A percentile compares a stretch with the other conserved stretches of the same genome.
These are phyloP conservation scores for Saraca asoca DNA, from an alignment of 331 rosid species.

Conservation along the genomic window DNA sequence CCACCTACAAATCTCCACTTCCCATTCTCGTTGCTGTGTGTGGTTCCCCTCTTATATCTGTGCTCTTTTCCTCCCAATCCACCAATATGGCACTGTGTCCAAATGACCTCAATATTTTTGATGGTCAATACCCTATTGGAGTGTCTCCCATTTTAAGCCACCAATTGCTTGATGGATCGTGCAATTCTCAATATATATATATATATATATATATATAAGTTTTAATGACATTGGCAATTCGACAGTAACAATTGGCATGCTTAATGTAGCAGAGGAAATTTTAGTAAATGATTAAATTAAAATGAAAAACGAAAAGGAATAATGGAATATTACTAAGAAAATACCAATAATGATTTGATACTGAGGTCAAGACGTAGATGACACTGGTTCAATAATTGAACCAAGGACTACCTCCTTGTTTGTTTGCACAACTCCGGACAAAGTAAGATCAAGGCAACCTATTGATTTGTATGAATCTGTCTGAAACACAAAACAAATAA, in stretches of 20 bases:
- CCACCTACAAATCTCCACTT: conserved; percentile 48
- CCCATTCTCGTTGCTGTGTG: conserved; percentile 73
- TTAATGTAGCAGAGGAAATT: too few species aligned
- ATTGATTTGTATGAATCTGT: conserved; percentile 50
- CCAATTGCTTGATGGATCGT: conserved; percentile 51
- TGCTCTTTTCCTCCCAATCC: conserved; percentile 69
- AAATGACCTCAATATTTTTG: background rate
- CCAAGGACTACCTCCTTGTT: conserved; percentile 47
- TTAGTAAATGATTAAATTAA: background rate
- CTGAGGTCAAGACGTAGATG: conserved; percentile 28
- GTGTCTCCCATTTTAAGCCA: conserved; percentile 37
- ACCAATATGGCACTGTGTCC: conserved; percentile 41
- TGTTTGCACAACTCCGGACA: conserved; percentile 62
- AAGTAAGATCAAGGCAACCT: conserved; percentile 70
- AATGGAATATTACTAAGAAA: conserved; percentile 39
- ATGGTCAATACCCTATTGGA: conserved; percentile 52
- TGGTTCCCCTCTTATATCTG: conserved; percentile 34
- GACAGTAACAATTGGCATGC: too few species aligned
- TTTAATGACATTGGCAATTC: too few species aligned
- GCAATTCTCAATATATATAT: background rate
- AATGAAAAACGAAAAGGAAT: background rate
- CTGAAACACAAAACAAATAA: conserved; percentile 27
- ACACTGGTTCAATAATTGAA: conserved; percentile 35
- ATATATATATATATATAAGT: too few species aligned
- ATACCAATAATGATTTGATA: conserved; percentile 38